Conservation (phyloP, 257 asterid species). For the Nicotiana undulata region DNA sequence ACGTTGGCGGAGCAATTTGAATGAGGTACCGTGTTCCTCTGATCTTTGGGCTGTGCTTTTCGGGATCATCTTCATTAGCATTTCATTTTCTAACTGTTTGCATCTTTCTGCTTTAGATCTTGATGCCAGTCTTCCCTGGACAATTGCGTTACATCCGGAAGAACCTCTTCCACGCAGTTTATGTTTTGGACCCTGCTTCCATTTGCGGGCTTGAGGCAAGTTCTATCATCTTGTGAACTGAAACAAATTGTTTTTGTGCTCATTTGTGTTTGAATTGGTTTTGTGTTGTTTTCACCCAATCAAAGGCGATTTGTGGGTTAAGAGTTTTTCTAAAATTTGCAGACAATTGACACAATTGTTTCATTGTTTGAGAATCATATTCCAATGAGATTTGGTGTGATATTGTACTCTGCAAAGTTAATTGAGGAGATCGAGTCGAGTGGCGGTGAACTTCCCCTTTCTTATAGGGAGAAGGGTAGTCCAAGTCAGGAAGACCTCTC, state of each 20-base stretch:
- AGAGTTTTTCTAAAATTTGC: constrained; percentile 25
- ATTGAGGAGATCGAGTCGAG: constrained; percentile 62
- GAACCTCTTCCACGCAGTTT: constrained; percentile 90
- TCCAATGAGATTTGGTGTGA: constrained; percentile 92
- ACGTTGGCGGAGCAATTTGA: constrained; percentile 91
- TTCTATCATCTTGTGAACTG: constrained; percentile 5
- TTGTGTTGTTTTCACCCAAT: not conserved
- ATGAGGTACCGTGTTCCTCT: constrained; percentile 51
- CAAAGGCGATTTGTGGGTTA: not conserved
- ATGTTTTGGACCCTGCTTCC: constrained; percentile 85
- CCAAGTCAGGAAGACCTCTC: constrained; percentile 51
- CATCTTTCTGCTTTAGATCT: constrained; percentile 41
- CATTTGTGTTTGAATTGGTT: constrained; percentile 18
- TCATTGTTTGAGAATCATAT: constrained; percentile 77
- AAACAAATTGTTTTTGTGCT: constrained; percentile 9
- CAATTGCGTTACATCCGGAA: constrained; percentile 96
- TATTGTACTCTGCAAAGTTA: constrained; percentile 66
- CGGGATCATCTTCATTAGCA: not conserved
- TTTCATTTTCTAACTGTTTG: constrained; percentile 2
- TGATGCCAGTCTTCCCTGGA: constrained; percentile 99
- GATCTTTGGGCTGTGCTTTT: constrained; percentile 3
- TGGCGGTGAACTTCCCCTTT: constrained; percentile 55
- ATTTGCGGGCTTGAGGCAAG: constrained; percentile 86
- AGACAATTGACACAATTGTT: constrained; percentile 68
- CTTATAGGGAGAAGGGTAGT: constrained; percentile 35